Evolutionary conservation across 768 basidiomycete genomes (phyloP).

Genomic region (Amanita rubescens): DNA sequence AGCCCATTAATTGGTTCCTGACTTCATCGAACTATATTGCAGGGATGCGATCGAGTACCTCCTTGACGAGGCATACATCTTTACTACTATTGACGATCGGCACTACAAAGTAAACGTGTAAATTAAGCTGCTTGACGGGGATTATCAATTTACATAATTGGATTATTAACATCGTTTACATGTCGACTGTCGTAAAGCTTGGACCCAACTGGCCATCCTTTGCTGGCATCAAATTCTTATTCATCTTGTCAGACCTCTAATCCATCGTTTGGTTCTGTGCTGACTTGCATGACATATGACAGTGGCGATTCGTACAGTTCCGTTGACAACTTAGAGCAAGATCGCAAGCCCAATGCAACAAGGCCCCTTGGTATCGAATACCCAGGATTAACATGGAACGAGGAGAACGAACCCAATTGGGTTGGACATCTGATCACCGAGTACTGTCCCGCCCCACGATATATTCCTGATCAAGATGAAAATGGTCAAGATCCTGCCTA

Average conservation of each 20-base stretch:
- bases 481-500: slow-evolving; percentile 22
- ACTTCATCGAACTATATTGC: not conserved
- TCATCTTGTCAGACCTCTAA: slow-evolving; percentile 39
- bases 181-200: slow-evolving; percentile 19
- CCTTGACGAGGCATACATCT: slow-evolving; percentile 19
- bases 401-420: slow-evolving; percentile 48
- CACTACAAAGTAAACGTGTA: slow-evolving; percentile 18
- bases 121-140: not conserved
- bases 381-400: slow-evolving; percentile 44
- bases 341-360: slow-evolving; percentile 27
- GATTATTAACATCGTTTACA: not conserved
- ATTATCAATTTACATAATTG: not conserved
- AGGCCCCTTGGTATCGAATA: slow-evolving; percentile 43
- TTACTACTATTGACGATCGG: slow-evolving; percentile 18
- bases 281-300: not conserved
- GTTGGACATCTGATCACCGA: slow-evolving; percentile 49
- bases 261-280: not conserved
- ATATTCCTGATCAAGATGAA: slow-evolving; percentile 19
- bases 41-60: slow-evolving; percentile 14
- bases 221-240: slow-evolving; percentile 29
- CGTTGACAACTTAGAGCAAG: slow-evolving; percentile 19
- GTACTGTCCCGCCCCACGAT: slow-evolving; percentile 29
- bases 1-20: not conserved
- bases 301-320: slow-evolving; percentile 61
- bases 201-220: slow-evolving; percentile 37